A percentile compares a stretch with the other conserved stretches of the same genome.
These are phyloP conservation scores for Diaporthe citri DNA, from an alignment of 2,329 filamentous ascomycete species.

Conservation along the genomic window DNA sequence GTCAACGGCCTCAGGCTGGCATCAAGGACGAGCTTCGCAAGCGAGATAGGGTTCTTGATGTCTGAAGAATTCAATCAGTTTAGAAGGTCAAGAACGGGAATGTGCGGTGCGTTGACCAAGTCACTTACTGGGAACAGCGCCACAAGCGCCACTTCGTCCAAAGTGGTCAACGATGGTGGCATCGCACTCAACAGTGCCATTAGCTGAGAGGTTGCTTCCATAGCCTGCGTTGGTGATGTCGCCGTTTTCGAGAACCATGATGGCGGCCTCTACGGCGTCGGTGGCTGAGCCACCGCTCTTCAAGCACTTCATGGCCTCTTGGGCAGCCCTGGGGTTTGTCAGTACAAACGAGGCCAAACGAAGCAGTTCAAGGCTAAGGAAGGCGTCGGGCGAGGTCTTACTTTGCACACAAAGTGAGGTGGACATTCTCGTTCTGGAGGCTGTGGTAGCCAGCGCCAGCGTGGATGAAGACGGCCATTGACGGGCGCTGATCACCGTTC, in stretches of 20 bases:
- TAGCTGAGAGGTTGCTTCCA: conserved; percentile 92
- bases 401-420: conserved; percentile 90
- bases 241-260: conserved; percentile 89
- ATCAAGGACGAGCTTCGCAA: conserved; percentile 87
- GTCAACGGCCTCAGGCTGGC: conserved; percentile 82
- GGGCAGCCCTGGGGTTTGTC: conserved; percentile 75
- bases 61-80: conserved; percentile 63
- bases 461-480: conserved; percentile 87
- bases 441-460: conserved; percentile 97
- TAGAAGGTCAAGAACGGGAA: neutral
- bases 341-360: neutral
- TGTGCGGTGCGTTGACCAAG: neutral
- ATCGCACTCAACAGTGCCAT: conserved; percentile 94
- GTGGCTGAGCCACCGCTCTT: conserved; percentile 83
- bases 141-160: conserved; percentile 92
- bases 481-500: neutral
- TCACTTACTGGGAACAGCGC: conserved; percentile 85
- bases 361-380: neutral
- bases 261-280: conserved; percentile 90
- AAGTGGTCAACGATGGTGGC: conserved; percentile 92
- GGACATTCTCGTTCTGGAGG: conserved; percentile 83
- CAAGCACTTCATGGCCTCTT: conserved; percentile 84
- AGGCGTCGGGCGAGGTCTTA: conserved; percentile 62
- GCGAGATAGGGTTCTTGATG: conserved; percentile 90
- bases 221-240: conserved; percentile 98